Evolutionary conservation across 257 asterid species (phyloP).

Genomic region (Ligustrum vulgare): DNA sequence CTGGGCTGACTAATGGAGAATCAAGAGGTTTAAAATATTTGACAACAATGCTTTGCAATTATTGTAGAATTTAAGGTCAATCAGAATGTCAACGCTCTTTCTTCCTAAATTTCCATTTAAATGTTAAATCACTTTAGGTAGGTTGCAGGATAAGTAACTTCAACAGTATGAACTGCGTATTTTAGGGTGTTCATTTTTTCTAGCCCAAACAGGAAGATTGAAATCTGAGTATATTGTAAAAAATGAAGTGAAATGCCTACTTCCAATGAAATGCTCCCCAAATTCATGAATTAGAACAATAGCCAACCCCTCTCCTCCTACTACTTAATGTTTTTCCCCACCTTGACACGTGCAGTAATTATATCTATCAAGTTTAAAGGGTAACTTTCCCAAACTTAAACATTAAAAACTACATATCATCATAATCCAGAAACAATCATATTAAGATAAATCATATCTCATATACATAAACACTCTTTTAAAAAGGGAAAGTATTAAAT

Average conservation of each 20-base stretch:
- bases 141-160: neutral
- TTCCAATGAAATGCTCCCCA: conserved; percentile 98
- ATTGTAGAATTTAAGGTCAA: too few relatives aligned
- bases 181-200: neutral
- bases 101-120: too few relatives aligned
- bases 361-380: conserved; percentile 78
- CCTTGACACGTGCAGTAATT: conserved; percentile 86
- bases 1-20: too few relatives aligned
- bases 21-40: too few relatives aligned
- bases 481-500: too few relatives aligned
- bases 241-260: conserved; percentile 25
- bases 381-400: too few relatives aligned
- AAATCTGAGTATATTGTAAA: neutral
- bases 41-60: too few relatives aligned
- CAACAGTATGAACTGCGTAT: neutral
- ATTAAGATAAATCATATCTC: too few relatives aligned
- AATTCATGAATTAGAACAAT: conserved; percentile 91
- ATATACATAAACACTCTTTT: too few relatives aligned
- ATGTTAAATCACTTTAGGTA: neutral
- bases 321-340: conserved; percentile 78
- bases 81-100: too few relatives aligned
- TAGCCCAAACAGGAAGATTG: neutral
- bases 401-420: too few relatives aligned
- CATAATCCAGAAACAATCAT: too few relatives aligned
- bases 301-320: conserved; percentile 84